Base-by-base conservation (phyloP, 345 rosid genomes). In the Rhizophora apiculata region DNA sequence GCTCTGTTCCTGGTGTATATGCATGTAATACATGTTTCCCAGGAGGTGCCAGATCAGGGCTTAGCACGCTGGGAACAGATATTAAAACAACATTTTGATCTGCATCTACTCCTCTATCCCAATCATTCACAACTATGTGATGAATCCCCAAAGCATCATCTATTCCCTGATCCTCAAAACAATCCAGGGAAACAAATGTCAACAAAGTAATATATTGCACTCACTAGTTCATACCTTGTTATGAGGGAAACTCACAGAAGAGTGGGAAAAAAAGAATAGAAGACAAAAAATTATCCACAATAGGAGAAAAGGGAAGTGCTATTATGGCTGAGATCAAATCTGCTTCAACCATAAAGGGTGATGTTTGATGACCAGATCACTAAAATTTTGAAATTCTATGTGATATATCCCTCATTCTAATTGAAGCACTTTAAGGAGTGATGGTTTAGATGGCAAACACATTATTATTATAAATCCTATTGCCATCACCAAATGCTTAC, bases 11-110 rank as follows among this genome's bases (percentile, higher is more conserved):
- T 8, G 97, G 97, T 19, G 88, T 81, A 69, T 91, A 93, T 51
- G 97, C 96, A 43, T 91, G 98, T 21, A 91, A 70, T 26, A 93
- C 80, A 72, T 91, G 98, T 77, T 93, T 91, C 11, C 94, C 92
- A 18, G 89, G 88, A 0, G 97, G 96, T 51, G 98, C 97, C 65
- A 93, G 84, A 70, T 85, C 83, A 4, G 91, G 89, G 75, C 92
- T 91, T 7, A 93, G 87, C 54, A 82, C 87, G 11, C 91, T 86
- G 18, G 97, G 97, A 36, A 93, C 82, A 32, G 98, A 93, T 72
- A 93, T 86, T 62, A 93, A 83, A 64, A 91, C 96, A 13, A 93
- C 97, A 65, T 93, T 93, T 79, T 93, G 96, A 74, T 89, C 96
- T 7, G 93, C 91, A 76, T 93, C 98, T 22, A 90, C 98, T 76